Evolutionary conservation across 2,329 filamentous ascomycete genomes (phyloP).

Genomic region (Aspergillus unguis): DNA sequence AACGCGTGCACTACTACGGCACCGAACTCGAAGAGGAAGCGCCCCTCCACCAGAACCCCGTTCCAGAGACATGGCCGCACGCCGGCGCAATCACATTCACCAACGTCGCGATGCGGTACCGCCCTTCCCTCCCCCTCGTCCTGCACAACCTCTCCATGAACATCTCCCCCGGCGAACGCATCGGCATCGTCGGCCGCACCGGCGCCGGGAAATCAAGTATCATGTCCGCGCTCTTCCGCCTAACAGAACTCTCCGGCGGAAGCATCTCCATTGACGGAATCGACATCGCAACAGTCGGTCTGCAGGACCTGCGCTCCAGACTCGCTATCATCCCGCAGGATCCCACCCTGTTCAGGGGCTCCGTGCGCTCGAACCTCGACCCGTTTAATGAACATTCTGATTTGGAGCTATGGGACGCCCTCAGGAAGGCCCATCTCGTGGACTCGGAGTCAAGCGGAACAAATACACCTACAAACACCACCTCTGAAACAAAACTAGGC

Average conservation of each 20-base stretch:
- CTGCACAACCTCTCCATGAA: conserved; percentile 60
- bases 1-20: conserved; percentile 87
- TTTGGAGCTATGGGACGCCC: conserved; percentile 47
- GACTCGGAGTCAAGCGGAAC: conserved; percentile 40
- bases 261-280: conserved; percentile 44
- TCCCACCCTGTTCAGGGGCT: conserved; percentile 45
- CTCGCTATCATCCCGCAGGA: conserved; percentile 48
- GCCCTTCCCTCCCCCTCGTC: conserved; percentile 67
- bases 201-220: conserved; percentile 48
- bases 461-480: background rate
- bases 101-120: conserved; percentile 75
- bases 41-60: conserved; percentile 68
- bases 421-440: conserved; percentile 47
- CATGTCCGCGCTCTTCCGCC: conserved; percentile 45
- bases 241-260: conserved; percentile 41
- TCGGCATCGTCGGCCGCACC: conserved; percentile 47
- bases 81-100: conserved; percentile 76
- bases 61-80: conserved; percentile 77
- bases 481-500: conserved; percentile 7
- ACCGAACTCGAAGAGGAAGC: conserved; percentile 85
- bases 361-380: conserved; percentile 45
- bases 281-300: conserved; percentile 41
- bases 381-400: conserved; percentile 46
- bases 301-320: conserved; percentile 42
- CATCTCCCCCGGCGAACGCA: conserved; percentile 45